These are phyloP conservation scores for Cercospora sojina DNA, from an alignment of 2,329 filamentous ascomycete species.

Conservation along the genomic window DNA sequence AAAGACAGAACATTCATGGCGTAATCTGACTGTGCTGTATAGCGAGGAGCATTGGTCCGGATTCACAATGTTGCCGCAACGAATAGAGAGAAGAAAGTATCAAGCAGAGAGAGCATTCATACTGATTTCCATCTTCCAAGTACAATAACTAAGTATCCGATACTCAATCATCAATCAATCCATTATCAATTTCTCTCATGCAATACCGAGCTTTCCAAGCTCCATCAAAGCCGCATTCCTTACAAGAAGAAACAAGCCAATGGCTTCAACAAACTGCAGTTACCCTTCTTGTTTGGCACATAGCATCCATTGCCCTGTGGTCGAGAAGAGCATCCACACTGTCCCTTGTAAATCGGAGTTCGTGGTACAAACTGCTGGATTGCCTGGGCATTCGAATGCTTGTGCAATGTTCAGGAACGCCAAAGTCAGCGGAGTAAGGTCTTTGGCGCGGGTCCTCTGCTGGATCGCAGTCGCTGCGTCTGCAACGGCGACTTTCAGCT, in stretches of 20 bases:
- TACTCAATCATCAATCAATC: background rate
- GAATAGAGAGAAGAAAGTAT: background rate
- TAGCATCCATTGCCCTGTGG: background rate
- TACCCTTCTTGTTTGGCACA: background rate
- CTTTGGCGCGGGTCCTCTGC: background rate
- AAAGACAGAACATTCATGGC: background rate
- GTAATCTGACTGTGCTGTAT: background rate
- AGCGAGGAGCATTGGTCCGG: background rate
- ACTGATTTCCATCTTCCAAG: background rate
- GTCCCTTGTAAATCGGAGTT: background rate
- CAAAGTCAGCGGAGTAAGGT: constrained; percentile 8
- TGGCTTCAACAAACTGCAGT: background rate
- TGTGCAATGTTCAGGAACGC: constrained; percentile 9
- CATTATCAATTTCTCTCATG: background rate
- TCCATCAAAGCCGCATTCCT: background rate
- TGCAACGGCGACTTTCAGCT: constrained; percentile 11
- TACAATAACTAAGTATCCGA: background rate
- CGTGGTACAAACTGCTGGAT: constrained; percentile 10
- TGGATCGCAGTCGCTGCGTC: constrained; percentile 8
- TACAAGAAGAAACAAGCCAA: background rate
- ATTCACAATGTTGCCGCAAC: background rate
- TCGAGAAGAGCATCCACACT: background rate
- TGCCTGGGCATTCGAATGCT: constrained; percentile 13
- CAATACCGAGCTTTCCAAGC: background rate
- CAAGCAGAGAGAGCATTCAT: background rate